These are phyloP conservation scores for Arthromyces matolae DNA, from an alignment of 768 basidiomycete species.

Conservation along the genomic window DNA sequence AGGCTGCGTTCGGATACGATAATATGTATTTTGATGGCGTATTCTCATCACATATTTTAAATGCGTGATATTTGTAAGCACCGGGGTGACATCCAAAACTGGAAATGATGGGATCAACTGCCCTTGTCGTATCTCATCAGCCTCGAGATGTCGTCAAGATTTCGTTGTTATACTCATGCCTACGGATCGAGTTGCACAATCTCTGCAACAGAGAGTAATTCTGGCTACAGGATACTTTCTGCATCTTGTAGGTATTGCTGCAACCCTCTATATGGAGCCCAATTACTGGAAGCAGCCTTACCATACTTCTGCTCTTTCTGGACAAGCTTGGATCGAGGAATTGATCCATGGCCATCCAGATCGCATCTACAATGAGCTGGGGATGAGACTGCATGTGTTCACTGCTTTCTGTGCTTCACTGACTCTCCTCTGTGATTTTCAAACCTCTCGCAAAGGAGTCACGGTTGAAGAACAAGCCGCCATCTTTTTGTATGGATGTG, in stretches of 20 bases:
- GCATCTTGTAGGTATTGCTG: neutral
- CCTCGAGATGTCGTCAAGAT: neutral
- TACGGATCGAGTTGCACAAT: neutral
- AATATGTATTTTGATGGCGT: neutral
- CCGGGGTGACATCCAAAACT: neutral
- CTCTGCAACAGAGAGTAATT: neutral
- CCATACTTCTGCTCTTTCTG: conserved; percentile 5
- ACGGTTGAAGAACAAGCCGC: conserved; percentile 18
- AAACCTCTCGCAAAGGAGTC: neutral
- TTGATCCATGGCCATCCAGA: conserved; percentile 4
- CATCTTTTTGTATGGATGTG: conserved; percentile 25
- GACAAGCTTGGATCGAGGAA: conserved; percentile 1
- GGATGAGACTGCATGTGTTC: conserved; percentile 2
- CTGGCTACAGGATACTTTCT: neutral
- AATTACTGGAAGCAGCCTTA: conserved; percentile 2
- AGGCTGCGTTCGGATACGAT: too few species aligned
- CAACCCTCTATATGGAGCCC: neutral
- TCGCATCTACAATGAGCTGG: neutral
- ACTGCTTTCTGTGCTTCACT: neutral
- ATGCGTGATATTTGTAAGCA: too few species aligned
- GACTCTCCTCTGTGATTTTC: neutral
- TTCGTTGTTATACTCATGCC: neutral
- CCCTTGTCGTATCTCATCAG: neutral
- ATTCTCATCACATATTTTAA: neutral
- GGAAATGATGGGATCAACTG: neutral